Evolutionary conservation across 352 stramenopile species (phyloP).

Genomic region (Phytophthora pini): DNA sequence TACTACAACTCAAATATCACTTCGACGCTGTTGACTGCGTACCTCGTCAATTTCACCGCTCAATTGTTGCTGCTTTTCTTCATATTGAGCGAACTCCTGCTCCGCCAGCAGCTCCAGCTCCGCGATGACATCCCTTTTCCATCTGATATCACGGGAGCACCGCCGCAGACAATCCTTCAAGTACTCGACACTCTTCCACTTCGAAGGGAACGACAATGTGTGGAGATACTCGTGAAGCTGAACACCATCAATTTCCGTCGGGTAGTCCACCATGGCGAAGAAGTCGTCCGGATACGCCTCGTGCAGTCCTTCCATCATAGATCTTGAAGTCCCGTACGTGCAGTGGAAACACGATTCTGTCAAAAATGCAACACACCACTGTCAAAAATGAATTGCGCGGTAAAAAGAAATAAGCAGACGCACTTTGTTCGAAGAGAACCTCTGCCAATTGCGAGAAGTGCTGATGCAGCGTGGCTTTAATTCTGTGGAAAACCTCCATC

Average conservation of each 20-base stretch:
- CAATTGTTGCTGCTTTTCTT: slow-evolving; percentile 51
- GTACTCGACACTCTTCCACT: slow-evolving; percentile 85
- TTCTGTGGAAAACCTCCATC: slow-evolving; percentile 47
- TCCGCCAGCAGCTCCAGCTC: slow-evolving; percentile 79
- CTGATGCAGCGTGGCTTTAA: slow-evolving; percentile 57
- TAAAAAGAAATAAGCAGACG: slow-evolving; percentile 7
- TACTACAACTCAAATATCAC: not conserved
- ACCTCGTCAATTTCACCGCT: slow-evolving; percentile 84
- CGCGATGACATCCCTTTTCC: slow-evolving; percentile 73
- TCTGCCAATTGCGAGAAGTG: slow-evolving; percentile 71
- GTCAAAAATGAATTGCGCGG: slow-evolving; percentile 6
- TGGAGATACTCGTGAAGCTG: slow-evolving; percentile 71
- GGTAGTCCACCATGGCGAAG: slow-evolving; percentile 82
- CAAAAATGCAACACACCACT: slow-evolving; percentile 1
- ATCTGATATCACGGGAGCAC: slow-evolving; percentile 81
- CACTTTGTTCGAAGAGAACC: slow-evolving; percentile 74
- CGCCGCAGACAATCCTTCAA: slow-evolving; percentile 78
- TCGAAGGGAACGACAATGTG: slow-evolving; percentile 59
- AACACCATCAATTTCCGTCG: slow-evolving; percentile 61
- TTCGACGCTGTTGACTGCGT: not conserved
- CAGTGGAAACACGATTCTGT: slow-evolving; percentile 73
- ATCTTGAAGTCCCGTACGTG: slow-evolving; percentile 63
- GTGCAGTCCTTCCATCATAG: slow-evolving; percentile 59
- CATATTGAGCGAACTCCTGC: slow-evolving; percentile 61
- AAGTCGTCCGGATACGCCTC: slow-evolving; percentile 57